A percentile compares a stretch with the other conserved stretches of the same genome.
These are phyloP conservation scores for Alternaria sp. DNA, from an alignment of 2,329 filamentous ascomycete genomes.

Conservation along the genomic window DNA sequence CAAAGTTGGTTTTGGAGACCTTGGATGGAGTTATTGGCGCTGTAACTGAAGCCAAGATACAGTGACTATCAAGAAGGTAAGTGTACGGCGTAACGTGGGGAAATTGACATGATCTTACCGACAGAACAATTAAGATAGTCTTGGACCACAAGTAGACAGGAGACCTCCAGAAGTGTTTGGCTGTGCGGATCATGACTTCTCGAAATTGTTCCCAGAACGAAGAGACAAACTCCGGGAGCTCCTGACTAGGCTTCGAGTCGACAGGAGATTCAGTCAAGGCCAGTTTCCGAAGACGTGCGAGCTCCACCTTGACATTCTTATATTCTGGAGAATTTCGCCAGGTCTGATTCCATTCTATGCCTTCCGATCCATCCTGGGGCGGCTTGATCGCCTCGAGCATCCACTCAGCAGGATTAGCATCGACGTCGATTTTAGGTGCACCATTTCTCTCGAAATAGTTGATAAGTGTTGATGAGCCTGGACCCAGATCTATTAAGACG, in stretches of 20 bases:
- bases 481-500: slow-evolving; percentile 65
- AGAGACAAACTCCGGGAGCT: slow-evolving; percentile 78
- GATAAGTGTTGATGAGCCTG: slow-evolving; percentile 72
- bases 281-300: slow-evolving; percentile 57
- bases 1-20: slow-evolving; percentile 89
- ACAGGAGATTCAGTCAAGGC: slow-evolving; percentile 39
- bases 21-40: slow-evolving; percentile 66
- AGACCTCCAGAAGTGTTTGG: slow-evolving; percentile 91
- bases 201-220: slow-evolving; percentile 73
- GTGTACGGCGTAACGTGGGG: no score
- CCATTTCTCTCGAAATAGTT: slow-evolving; percentile 80
- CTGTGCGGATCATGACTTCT: slow-evolving; percentile 76
- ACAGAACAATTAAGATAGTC: slow-evolving; percentile 69
- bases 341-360: slow-evolving; percentile 60
- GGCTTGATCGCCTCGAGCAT: slow-evolving; percentile 69
- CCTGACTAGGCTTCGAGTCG: slow-evolving; percentile 51
- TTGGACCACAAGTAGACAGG: slow-evolving; percentile 91
- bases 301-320: slow-evolving; percentile 55
- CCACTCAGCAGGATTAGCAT: slow-evolving; percentile 83
- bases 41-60: no score
- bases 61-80: no score
- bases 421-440: slow-evolving; percentile 68
- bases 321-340: slow-evolving; percentile 61
- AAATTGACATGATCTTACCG: slow-evolving; percentile 34
- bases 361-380: slow-evolving; percentile 58